Conservation (phyloP, 371 early-diverging fungal genomes). For the Encephalitozoon intestinalis region DNA sequence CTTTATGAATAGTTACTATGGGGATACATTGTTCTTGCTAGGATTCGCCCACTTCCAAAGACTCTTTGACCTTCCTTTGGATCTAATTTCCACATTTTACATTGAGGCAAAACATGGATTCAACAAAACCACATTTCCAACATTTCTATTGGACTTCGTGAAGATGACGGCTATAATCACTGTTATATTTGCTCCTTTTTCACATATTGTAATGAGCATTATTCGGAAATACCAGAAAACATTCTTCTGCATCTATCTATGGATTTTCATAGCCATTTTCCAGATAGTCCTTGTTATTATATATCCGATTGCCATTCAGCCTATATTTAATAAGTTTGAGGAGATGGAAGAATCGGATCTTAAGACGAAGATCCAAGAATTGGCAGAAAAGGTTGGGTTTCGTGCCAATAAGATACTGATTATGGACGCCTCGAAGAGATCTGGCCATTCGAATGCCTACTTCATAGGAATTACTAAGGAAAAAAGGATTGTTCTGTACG, state of each 20-base stretch:
- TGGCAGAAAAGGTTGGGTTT: slow-evolving; percentile 75
- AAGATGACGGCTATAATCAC: slow-evolving; percentile 13
- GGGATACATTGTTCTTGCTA: background rate
- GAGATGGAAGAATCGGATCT: slow-evolving; percentile 74
- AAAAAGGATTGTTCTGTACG: slow-evolving; percentile 89
- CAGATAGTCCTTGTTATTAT: slow-evolving; percentile 77
- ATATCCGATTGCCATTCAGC: slow-evolving; percentile 86
- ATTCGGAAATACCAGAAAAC: slow-evolving; percentile 18
- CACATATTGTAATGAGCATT: slow-evolving; percentile 23
- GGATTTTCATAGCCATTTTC: slow-evolving; percentile 63
- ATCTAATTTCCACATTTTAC: slow-evolving; percentile 78
- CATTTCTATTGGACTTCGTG: slow-evolving; percentile 73
- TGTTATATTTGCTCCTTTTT: slow-evolving; percentile 35
- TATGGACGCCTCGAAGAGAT: slow-evolving; percentile 85
- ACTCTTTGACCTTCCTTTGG: slow-evolving; percentile 67
- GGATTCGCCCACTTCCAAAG: background rate
- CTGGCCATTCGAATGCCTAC: slow-evolving; percentile 88
- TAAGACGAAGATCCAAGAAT: slow-evolving; percentile 69
- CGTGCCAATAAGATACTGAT: slow-evolving; percentile 83
- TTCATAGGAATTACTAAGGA: slow-evolving; percentile 71
- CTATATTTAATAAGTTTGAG: slow-evolving; percentile 86
- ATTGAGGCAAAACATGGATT: slow-evolving; percentile 85
- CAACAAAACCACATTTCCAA: slow-evolving; percentile 76
- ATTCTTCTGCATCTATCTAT: slow-evolving; percentile 24
- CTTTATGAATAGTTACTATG: background rate